These are phyloP conservation scores for Closterium sp. DNA, from an alignment of 139 green algal genomes.

Conservation along the genomic window DNA sequence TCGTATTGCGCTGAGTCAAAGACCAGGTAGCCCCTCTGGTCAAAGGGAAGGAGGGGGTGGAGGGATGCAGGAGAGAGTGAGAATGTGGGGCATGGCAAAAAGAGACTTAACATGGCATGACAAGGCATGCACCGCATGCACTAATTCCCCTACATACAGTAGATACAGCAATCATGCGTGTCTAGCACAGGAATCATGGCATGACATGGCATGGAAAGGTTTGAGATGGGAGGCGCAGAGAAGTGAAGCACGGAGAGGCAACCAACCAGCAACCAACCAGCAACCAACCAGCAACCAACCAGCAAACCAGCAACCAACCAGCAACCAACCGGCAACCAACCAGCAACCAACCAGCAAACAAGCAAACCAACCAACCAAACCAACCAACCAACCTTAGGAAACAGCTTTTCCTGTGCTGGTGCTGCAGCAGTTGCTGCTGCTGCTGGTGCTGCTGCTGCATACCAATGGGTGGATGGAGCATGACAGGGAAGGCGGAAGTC, in stretches of 20 bases:
- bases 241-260: not conserved
- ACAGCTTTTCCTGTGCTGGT: not conserved
- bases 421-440: not conserved
- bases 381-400: not conserved
- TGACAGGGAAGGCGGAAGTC: too few species aligned
- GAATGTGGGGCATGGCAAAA: not conserved
- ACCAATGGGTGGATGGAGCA: too few species aligned
- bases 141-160: not conserved
- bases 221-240: not conserved
- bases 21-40: conserved; percentile 41
- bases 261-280: too few species aligned
- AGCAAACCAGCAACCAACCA: not conserved
- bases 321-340: not conserved
- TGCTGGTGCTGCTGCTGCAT: not conserved
- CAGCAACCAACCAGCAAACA: too few species aligned
- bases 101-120: not conserved
- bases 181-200: not conserved
- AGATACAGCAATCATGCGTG: not conserved
- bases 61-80: not conserved
- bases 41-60: not conserved
- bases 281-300: not conserved
- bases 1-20: conserved; percentile 49
- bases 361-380: too few species aligned
- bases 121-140: not conserved
- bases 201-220: not conserved